Evolutionary conservation across 495 filamentous ascomycete species (phyloP), one percentile per base, ranked within the genome.

Genomic region (Collariella sp.): DNA sequence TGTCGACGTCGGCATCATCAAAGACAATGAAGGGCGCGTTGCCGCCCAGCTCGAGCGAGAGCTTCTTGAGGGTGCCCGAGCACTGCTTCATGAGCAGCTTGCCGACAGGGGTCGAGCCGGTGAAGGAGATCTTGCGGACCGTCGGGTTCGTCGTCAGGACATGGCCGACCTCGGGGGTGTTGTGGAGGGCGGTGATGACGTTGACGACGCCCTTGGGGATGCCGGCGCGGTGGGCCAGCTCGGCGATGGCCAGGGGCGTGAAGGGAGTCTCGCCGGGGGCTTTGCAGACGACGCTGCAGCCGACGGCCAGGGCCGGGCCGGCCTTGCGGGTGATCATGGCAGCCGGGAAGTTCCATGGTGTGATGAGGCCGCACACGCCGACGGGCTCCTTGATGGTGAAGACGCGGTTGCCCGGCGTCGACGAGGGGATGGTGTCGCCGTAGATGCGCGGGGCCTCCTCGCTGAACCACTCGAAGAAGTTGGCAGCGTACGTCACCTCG

Each of bases 21-120:
- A 95, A 96, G 16, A 95, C 88, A 50, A 96, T 94, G 72, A 96
- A 94, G 2, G 90, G 89, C 0, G 88, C 86, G 66, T 96, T 96
- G 19, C 90, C 90, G 44, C 90, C 90, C 0, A 96, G 79, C 64
- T 95, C 91, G 62, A 95, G 83, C 5, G 82, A 87, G 18, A 93
- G 74, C 64, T 93, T 88, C 76, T 96, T 96, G 51, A 96, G 72
- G 0, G 88, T 94, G 7, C 77, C 76, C 0, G 88, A 77, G 19
- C 82, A 81, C 72, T 94, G 90, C 69, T 85, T 83, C 85, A 91
- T 91, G 22, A 96, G 76, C 2, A 96, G 76, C 60, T 86, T 91
- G 12, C 90, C 90, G n/a, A 96, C 88, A 16, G 74, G 73, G 1
- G 90, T 96, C 11, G 84, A 88, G 29, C 90, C 90, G 5, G 90